Conservation (phyloP, 768 basidiomycete species). For the Leccinellum rugosiceps region DNA sequence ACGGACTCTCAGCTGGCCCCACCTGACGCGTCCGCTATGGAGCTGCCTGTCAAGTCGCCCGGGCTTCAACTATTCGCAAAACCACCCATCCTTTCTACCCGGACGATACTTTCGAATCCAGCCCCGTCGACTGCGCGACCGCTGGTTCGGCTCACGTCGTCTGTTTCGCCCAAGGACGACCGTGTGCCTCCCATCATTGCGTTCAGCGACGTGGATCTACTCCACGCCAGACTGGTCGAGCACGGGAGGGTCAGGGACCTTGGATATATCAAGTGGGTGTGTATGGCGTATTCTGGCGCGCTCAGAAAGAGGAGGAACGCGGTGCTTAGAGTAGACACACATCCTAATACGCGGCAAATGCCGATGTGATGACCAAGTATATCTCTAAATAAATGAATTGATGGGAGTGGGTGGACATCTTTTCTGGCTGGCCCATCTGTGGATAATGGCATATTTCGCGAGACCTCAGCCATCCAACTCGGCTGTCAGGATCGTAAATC, state of each 20-base stretch:
- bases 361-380: not conserved
- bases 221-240: conserved; percentile 72
- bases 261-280: conserved; percentile 68
- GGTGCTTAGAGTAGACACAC: conserved; percentile 4
- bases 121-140: conserved; percentile 41
- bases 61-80: conserved; percentile 36
- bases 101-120: conserved; percentile 44
- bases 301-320: conserved; percentile 58
- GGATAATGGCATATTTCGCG: conserved; percentile 65
- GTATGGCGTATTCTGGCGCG: conserved; percentile 69
- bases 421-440: not conserved
- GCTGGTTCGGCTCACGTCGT: conserved; percentile 65
- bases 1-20: conserved; percentile 6
- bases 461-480: conserved; percentile 55
- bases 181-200: conserved; percentile 74
- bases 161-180: conserved; percentile 65
- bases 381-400: conserved; percentile 3
- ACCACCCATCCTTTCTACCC: conserved; percentile 53
- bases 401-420: not conserved
- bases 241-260: conserved; percentile 45
- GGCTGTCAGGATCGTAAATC: conserved; percentile 72
- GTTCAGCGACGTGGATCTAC: conserved; percentile 72
- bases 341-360: no score
- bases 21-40: not conserved
- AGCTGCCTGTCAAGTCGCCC: not conserved